Base-by-base conservation (phyloP, 768 basidiomycete species). In the Rhodocollybia butyracea region DNA sequence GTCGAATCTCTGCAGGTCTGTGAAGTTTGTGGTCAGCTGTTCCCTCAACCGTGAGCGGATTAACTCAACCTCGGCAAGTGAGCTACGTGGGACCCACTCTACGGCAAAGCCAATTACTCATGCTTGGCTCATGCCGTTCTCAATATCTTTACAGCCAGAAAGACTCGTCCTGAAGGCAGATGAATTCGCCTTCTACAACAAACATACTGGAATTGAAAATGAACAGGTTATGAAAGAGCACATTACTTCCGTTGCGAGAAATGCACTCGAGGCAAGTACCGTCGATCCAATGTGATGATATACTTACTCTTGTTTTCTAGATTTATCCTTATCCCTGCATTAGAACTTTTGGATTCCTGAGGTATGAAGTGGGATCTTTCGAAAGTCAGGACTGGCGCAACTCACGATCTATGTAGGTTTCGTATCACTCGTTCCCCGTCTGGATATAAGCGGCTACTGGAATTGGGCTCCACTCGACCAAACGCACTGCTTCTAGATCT, bases 251-350 rank as follows among this genome's bases (percentile, higher is more conserved):
- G 50, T 62, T 11, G 63, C 61, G 30, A 39, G 27, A 24, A 57
- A 55, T n/a, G 63, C 64, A 8, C 59, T 63, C 43, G 52, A 57
- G 54, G 63, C 60, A 11, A n/a, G 32, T 54, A 15, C 10, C 24
- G 8, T 15, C 3, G 15, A 19, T 15, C 22, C n/a, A 10, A 21
- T 13, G 22, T 17, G 8, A 13, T 10, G 8, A 57, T 30, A 54
- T 17, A 10, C n/a, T n/a, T n/a, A 34, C 10, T 21, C 24, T 36
- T 12, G 6, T 46, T 39, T 34, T 38, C 6, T 31, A 74, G 73
- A 59, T 74, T 19, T 68, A 63, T 55, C 61, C 62, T 24, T 76
- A 77, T 57, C 65, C 68, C 22, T 76, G 74, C 57, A 76, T 76
- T 36, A 67, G 68, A 10, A 55, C 51, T 10, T 77, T 76, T 55